A percentile compares a stretch with the other conserved stretches of the same genome.
Conservation (phyloP, 257 asterid species). For the Linderniella brevidens region DNA sequence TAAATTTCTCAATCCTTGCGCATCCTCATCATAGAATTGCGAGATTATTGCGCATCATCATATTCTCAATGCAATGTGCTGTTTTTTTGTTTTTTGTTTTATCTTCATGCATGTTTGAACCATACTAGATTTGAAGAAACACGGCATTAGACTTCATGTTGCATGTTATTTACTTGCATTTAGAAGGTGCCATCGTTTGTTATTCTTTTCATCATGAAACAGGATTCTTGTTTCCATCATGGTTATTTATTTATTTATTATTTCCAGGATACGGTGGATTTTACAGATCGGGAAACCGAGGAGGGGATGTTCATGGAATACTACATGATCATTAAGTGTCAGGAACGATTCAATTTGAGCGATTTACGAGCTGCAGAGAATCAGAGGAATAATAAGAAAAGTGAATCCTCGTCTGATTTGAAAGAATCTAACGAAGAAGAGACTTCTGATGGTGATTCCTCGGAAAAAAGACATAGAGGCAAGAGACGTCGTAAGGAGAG, state of each 20-base stretch:
- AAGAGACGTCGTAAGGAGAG: conserved; percentile 14
- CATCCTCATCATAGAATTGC: no score
- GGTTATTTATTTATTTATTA: conserved; percentile 16
- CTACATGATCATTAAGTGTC: conserved; percentile 32
- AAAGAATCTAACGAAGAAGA: conserved; percentile 15
- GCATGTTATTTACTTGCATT: no score
- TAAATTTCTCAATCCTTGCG: no score
- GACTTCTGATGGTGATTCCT: conserved; percentile 18
- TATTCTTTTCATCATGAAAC: no score
- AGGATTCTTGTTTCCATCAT: not conserved
- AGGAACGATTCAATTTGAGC: conserved; percentile 21
- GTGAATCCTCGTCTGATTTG: conserved; percentile 15
- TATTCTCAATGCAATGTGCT: no score
- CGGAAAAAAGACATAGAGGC: conserved; percentile 11
- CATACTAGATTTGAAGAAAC: no score
- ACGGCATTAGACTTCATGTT: no score
- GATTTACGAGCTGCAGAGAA: conserved; percentile 30
- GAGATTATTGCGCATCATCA: no score
- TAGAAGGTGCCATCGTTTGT: no score
- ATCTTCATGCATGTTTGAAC: no score
- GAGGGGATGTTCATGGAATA: conserved; percentile 78
- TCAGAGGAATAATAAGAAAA: conserved; percentile 11
- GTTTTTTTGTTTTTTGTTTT: no score
- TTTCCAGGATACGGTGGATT: conserved; percentile 55
- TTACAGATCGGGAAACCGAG: conserved; percentile 34